Base-by-base conservation (phyloP, 495 filamentous ascomycete genomes). In the Aspergillus conjunctus region DNA sequence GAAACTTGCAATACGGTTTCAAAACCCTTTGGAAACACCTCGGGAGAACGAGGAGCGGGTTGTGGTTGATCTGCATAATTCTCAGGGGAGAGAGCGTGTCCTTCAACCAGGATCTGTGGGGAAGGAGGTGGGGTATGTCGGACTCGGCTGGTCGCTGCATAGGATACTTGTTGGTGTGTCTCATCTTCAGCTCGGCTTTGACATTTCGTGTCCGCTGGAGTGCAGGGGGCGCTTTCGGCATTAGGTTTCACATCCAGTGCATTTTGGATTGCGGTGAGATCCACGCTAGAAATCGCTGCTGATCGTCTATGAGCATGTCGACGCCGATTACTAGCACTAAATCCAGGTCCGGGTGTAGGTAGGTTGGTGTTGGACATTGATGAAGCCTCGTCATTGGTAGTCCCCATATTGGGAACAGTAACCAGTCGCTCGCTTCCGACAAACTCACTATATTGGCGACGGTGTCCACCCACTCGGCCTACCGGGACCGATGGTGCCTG, bases 271-370 rank as follows among this genome's bases (percentile, higher is more conserved):
- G 85, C 81, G 7, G 86, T 87, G 4, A 95, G 71, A 74, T 97
- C 92, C 60, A 92, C 86, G 60, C 82, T 88, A n/a, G 91, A 94
- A 11, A 96, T 87, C 1, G 92, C 92, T 34, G 85, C 87, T n/a
- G 91, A 95, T 58, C 92, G 85, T 52, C 91, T 85, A 76, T 96
- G 92, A 12, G 87, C 87, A 74, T 97, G 92, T 18, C 90, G 85
- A 66, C 89, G 83, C 57, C 79, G 81, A 7, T 77, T 79, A 48
- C 75, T 66, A 31, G 66, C 59, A 56, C 70, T 63, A 18, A 76
- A 72, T n/a, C 74, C 72, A 34, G 78, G 73, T n/a, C 74, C 77
- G 37, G 81, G 76, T 32, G 80, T 70, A 60, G 80, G 70, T 26
- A 84, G 63, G 33, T 75, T 74, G 51, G 77, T 71, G 53, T 85